Conservation (phyloP, 805 yeast species). For the Lachancea dasiensis region DNA sequence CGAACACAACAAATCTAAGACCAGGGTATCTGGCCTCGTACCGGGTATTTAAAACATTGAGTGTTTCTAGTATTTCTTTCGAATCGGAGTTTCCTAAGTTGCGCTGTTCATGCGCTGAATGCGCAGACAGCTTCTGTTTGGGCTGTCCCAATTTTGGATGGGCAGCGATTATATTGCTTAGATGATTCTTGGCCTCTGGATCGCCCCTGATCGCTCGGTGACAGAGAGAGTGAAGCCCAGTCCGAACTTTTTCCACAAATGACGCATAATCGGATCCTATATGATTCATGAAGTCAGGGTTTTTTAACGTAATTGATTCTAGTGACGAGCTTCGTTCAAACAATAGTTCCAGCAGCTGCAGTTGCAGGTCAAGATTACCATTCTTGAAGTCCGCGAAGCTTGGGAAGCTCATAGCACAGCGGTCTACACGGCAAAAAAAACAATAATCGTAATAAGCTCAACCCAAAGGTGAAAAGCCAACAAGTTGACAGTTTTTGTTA, state of each 20-base stretch:
- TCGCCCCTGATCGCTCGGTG: constrained; percentile 23
- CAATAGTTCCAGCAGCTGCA: constrained; percentile 13
- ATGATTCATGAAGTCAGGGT: constrained; percentile 10
- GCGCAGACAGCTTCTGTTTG: constrained; percentile 47
- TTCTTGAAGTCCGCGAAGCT: constrained; percentile 7
- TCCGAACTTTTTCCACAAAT: constrained; percentile 44
- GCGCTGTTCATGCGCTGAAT: constrained; percentile 67
- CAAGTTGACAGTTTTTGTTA: too few species aligned
- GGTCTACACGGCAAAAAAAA: neutral
- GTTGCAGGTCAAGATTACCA: constrained; percentile 9
- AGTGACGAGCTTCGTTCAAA: constrained; percentile 23
- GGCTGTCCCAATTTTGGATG: constrained; percentile 86
- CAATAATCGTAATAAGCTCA: too few species aligned
- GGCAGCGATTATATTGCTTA: constrained; percentile 67
- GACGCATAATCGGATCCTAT: constrained; percentile 28
- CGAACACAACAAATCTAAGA: constrained; percentile 80
- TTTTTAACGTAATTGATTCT: constrained; percentile 14
- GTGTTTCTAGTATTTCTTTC: constrained; percentile 38
- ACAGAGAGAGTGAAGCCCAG: constrained; percentile 33
- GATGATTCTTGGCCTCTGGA: constrained; percentile 20
- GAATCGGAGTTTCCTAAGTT: constrained; percentile 45
- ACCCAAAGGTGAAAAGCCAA: too few species aligned
- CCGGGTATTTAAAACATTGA: constrained; percentile 47
- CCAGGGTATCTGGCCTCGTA: constrained; percentile 68
- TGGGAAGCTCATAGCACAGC: constrained; percentile 4